Base-by-base conservation (phyloP, 352 stramenopile species). In the Phytophthora ohioensis region DNA sequence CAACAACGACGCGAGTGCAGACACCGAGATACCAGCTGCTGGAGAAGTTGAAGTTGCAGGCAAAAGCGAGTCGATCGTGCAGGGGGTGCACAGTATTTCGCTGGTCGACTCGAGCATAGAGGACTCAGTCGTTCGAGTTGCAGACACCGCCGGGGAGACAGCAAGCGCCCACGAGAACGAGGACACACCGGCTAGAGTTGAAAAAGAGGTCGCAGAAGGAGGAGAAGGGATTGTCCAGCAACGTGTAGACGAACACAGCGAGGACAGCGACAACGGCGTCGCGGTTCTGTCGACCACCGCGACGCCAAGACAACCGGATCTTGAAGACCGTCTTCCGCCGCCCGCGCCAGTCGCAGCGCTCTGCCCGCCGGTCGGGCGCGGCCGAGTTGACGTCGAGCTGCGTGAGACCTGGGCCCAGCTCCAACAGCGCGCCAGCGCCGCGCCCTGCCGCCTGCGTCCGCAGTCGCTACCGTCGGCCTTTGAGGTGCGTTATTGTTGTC, bases 401-500 rank as follows among this genome's bases (percentile, higher is more conserved):
- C 81, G 84, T 7, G 80, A 91, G 62, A 91, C 80, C 27, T 95
- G 85, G 80, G 76, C 69, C 3, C 67, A 89, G 54, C 64, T 93
- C 21, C 78, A 91, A 75, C 82, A 86, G 51, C 84, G 79, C 31
- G 86, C 81, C 32, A 71, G 71, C 45, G 53, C 62, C 7, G 69
- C 85, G 17, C 78, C 84, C 32, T 87, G 78, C 69, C 58, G 75
- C 34, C 75, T 91, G 13, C 74, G 75, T 0, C 88, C 84, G 10
- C 63, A 56, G n/a, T 38, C 71, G 10, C 69, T 95, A 46, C 85
- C 86, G 9, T 93, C 86, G 9, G 71, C 80, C 27, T 78, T 79
- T 36, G 45, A 43, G 61, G 62, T 76, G 48, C 34, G 76, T 76
- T 31, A 41, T 17, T 30, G 54, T 54, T 46, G 5, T 46, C 46